Evolutionary conservation across 441 rosid genomes (phyloP), one percentile per base, ranked within the genome.

Genomic region (Gossypium armourianum): DNA sequence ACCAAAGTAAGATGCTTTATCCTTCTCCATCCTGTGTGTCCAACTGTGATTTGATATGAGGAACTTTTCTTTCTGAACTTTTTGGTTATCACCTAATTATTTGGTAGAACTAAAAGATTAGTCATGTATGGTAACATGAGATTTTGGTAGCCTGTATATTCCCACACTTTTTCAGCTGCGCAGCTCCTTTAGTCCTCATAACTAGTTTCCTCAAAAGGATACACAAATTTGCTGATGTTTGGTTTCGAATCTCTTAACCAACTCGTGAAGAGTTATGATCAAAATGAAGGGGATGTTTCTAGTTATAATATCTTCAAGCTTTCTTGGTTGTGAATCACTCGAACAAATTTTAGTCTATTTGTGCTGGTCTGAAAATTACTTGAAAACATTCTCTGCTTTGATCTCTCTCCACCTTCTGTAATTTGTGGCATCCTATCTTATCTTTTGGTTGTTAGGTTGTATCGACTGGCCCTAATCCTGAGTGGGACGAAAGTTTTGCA

Each of bases 391-490:
- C 17, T 19, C 5, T 4, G 4, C 56, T 59, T 8, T 54, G 9
- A 32, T 28, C 47, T 16, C 49, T 29, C 45, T 61, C 36, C 2
- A 61, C 13, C 70, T 66, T 65, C 40, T 45, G 32, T 15, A 4
- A 26, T 24, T 66, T 26, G 13, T 67, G 47, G 5, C 59, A 50
- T 53, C 40, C 28, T 69, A 61, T 7, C 43, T 52, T 60, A 21
- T 32, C 15, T 29, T 2, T 49, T 28, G 45, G 62, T 49, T 73
- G 3, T 59, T 84, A 92, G 98, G 86, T 96, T 69, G 89, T 91
- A 32, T 91, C 98, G 10, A 90, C 96, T 2, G 99, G 98, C 66
- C 96, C 96, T 50, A 91, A 92, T 80, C 99, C 99, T 0, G 99
- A 95, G 59, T 95, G 98, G 96, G 96, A 95, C 0, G 98, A 92